Percentiles rank a stretch among this genome's conserved stretches.
phyloP scores from a whole-genome alignment of 139 green algal genomes.

The Monoraphidium neglectum region DNA sequence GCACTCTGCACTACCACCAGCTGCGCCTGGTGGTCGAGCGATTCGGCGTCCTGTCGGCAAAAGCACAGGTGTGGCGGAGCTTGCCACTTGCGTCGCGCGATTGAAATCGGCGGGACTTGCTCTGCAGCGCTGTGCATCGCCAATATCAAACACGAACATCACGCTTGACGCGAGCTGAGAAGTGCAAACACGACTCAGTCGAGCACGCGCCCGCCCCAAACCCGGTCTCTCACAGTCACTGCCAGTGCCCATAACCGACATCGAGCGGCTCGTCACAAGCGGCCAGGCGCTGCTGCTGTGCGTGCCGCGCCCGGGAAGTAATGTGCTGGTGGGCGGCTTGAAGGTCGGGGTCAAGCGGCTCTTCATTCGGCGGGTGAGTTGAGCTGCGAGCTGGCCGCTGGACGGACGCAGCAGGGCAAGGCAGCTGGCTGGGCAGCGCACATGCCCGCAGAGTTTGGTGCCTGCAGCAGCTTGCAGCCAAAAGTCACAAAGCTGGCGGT shows the following conservation, averaged over 20 bases:
- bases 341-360: constrained; percentile 74
- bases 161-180: background rate
- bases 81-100: background rate
- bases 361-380: constrained; percentile 51
- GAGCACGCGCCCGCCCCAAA: background rate
- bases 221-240: constrained; percentile 37
- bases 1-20: constrained; percentile 28
- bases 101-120: background rate
- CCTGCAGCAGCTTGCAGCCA: too few species aligned
- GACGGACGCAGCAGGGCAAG: too few species aligned
- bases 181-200: background rate
- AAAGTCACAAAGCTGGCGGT: too few species aligned
- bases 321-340: constrained; percentile 60
- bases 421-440: too few species aligned
- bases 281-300: constrained; percentile 51
- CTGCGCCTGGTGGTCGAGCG: constrained; percentile 33
- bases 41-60: constrained; percentile 28
- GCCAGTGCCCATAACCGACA: constrained; percentile 44
- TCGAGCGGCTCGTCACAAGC: constrained; percentile 26
- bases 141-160: background rate
- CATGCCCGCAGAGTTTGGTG: too few species aligned
- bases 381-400: too few species aligned
- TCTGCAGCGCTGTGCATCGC: background rate
- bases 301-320: constrained; percentile 18
- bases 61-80: constrained; percentile 27